A percentile compares a stretch with the other conserved stretches of the same genome.
Evolutionary conservation across 2,329 filamentous ascomycete species (phyloP).

Genomic region (Magnaporthiopsis incrustans): DNA sequence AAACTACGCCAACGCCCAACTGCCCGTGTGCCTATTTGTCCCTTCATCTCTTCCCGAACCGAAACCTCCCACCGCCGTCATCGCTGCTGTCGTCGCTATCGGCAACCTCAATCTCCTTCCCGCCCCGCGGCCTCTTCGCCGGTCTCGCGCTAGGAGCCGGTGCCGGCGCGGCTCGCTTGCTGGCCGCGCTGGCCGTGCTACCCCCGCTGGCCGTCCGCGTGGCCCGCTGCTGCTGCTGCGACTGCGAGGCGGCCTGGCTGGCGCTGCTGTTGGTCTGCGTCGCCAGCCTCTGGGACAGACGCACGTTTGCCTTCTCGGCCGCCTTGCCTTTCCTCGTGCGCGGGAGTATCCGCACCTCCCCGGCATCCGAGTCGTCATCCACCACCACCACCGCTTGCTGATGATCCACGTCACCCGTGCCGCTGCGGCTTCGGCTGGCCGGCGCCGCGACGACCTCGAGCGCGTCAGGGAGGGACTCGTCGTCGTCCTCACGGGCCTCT

Average conservation of each 20-base stretch:
- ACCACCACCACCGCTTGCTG: neutral
- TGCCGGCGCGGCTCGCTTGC: conserved; percentile 25
- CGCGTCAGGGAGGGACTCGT: neutral
- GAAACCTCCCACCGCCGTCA: conserved; percentile 49
- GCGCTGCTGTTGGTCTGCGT: conserved; percentile 10
- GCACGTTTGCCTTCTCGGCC: conserved; percentile 19
- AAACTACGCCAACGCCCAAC: neutral
- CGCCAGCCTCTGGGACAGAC: conserved; percentile 16
- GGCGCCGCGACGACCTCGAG: conserved; percentile 8
- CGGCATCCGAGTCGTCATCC: conserved; percentile 7
- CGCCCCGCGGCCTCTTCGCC: conserved; percentile 25
- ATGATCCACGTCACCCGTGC: conserved; percentile 15
- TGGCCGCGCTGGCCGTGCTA: conserved; percentile 8
- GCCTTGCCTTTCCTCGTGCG: conserved; percentile 24
- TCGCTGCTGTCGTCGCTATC: conserved; percentile 48
- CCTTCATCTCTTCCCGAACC: conserved; percentile 42
- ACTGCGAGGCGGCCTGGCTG: conserved; percentile 20
- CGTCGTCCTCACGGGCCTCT: conserved; percentile 11
- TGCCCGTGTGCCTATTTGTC: too few species aligned
- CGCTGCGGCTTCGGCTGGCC: conserved; percentile 28
- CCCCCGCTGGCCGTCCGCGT: conserved; percentile 10
- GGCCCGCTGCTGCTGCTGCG: conserved; percentile 13
- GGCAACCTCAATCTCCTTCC: conserved; percentile 15
- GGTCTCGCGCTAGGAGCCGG: conserved; percentile 27
- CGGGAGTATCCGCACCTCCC: conserved; percentile 13